Evolutionary conservation across 192 early-diverging fungal species (phyloP).

Genomic region (Coemansia sp.): DNA sequence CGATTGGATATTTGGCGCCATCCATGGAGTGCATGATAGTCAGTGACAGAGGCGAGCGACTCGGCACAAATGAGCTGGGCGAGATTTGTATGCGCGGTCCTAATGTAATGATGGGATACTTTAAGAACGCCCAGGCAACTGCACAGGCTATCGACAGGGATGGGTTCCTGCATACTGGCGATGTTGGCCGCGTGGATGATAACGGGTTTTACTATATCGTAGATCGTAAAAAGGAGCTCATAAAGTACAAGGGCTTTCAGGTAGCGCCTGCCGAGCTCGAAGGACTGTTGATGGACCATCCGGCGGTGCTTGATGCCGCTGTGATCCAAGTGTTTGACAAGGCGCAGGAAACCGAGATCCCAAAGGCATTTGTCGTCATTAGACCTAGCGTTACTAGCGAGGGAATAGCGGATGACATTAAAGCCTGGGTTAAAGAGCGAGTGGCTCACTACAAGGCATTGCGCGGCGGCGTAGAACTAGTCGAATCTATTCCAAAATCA

Average conservation of each 20-base stretch:
- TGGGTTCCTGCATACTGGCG: conserved; percentile 82
- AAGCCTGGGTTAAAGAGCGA: conserved; percentile 58
- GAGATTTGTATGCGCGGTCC: conserved; percentile 86
- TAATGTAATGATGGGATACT: conserved; percentile 86
- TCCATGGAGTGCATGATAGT: conserved; percentile 74
- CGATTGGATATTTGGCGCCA: conserved; percentile 72
- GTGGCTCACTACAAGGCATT: conserved; percentile 77
- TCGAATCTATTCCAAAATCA: conserved; percentile 71
- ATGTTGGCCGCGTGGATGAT: conserved; percentile 69
- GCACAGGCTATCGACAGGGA: conserved; percentile 65
- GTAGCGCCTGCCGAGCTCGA: conserved; percentile 91
- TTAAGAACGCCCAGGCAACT: conserved; percentile 78
- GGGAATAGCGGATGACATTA: conserved; percentile 35
- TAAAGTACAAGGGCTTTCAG: conserved; percentile 88
- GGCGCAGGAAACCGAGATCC: conserved; percentile 66
- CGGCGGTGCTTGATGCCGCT: conserved; percentile 65
- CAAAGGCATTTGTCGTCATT: conserved; percentile 77
- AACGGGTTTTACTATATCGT: conserved; percentile 62
- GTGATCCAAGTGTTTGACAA: conserved; percentile 65
- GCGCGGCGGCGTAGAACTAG: conserved; percentile 71
- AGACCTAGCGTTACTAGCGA: conserved; percentile 39
- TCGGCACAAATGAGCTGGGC: conserved; percentile 64
- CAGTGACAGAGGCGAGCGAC: conserved; percentile 65
- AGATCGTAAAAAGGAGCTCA: conserved; percentile 87
- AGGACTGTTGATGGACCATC: conserved; percentile 67